These are phyloP conservation scores for Eucalyptus tenuipes DNA, from an alignment of 345 rosid species.

Conservation along the genomic window DNA sequence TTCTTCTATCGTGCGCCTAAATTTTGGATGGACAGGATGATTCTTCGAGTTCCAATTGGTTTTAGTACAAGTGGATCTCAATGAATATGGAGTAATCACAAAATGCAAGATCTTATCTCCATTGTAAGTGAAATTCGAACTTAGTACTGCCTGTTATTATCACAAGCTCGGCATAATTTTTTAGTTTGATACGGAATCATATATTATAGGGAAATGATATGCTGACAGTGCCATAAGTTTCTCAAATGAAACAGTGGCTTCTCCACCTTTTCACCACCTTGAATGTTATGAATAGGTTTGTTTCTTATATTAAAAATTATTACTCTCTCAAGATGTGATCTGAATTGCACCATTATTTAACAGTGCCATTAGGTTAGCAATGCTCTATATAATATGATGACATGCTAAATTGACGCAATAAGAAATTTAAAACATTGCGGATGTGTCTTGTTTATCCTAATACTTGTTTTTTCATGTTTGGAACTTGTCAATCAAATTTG, in stretches of 20 bases:
- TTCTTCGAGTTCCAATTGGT: not conserved
- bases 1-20: not conserved
- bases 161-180: not conserved
- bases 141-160: rapidly evolving
- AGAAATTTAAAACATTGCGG: not conserved
- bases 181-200: rapidly evolving
- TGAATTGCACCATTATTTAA: not conserved
- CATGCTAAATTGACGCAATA: not conserved
- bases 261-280: not conserved
- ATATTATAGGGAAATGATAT: too few relatives aligned
- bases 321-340: too few relatives aligned
- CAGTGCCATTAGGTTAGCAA: not conserved
- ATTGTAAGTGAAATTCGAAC: not conserved
- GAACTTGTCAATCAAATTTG: not conserved
- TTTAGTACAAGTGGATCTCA: not conserved
- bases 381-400: not conserved
- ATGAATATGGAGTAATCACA: not conserved
- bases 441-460: not conserved
- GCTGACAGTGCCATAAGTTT: not conserved
- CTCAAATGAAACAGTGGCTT: not conserved
- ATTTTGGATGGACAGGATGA: not conserved
- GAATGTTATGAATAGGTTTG: not conserved
- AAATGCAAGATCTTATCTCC: not conserved
- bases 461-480: not conserved
- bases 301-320: too few relatives aligned